Percentiles rank a stretch among this genome's conserved stretches.
These are phyloP conservation scores for Heritiera littoralis DNA, from an alignment of 345 rosid species.

Conservation along the genomic window DNA sequence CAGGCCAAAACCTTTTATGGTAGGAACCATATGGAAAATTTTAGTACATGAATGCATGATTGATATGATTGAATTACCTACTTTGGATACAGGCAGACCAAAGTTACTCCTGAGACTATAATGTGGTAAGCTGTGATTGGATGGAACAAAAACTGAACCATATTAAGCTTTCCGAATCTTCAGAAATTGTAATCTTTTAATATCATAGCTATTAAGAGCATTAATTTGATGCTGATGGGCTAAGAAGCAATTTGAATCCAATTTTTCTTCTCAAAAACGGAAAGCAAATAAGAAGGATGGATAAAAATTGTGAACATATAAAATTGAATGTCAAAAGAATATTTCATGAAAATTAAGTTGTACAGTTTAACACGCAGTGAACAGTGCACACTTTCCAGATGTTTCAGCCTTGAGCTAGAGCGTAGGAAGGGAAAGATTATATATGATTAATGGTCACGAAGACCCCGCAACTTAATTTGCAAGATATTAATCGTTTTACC, in stretches of 20 bases:
- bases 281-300: not conserved
- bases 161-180: not conserved
- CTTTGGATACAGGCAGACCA: not conserved
- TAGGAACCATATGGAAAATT: not conserved
- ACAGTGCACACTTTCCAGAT: slow-evolving; percentile 6
- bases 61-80: not conserved
- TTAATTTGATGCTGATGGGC: not conserved
- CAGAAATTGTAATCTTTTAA: not conserved
- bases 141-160: not conserved
- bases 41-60: not conserved
- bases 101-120: not conserved
- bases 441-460: not conserved
- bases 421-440: not conserved
- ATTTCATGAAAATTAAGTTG: not conserved
- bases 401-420: not conserved
- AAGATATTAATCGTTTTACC: too few relatives aligned
- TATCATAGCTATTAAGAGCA: not conserved
- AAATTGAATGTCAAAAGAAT: not conserved
- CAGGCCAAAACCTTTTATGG: not conserved
- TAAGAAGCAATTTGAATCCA: not conserved
- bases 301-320: not conserved
- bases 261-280: not conserved
- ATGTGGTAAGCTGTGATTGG: not conserved
- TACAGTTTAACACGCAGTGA: not conserved
- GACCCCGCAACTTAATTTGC: too few relatives aligned